Conservation (phyloP, 129 eudicot species). For the Oenanthe sinensis region DNA sequence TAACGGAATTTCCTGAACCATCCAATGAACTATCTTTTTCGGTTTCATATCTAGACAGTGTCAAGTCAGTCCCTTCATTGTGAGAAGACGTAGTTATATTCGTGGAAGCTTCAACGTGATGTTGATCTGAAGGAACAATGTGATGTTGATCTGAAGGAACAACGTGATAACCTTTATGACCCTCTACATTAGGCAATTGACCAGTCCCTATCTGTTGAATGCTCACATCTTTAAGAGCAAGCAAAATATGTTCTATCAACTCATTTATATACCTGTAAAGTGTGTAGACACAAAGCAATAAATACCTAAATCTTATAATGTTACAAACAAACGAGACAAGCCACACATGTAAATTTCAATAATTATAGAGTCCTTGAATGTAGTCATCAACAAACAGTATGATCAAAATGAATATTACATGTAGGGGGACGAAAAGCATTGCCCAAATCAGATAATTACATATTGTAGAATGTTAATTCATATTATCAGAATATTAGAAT, state of each 20-base stretch:
- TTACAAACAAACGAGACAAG: background rate
- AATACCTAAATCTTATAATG: background rate
- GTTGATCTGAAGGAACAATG: slow-evolving; percentile 24
- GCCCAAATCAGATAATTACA: background rate
- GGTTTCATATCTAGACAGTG: slow-evolving; percentile 23
- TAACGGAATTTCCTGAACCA: slow-evolving; percentile 28
- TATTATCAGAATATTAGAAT: background rate
- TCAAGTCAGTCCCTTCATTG: slow-evolving; percentile 30
- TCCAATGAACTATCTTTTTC: slow-evolving; percentile 20
- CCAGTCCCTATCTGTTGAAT: slow-evolving; percentile 32
- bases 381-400: background rate
- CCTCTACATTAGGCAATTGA: slow-evolving; percentile 29
- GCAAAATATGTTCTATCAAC: slow-evolving; percentile 59
- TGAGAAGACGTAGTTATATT: slow-evolving; percentile 19
- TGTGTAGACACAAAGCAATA: background rate
- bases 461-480: background rate
- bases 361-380: background rate
- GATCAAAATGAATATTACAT: background rate
- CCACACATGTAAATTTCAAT: background rate
- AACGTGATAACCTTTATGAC: slow-evolving; percentile 30
- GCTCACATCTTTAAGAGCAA: slow-evolving; percentile 44
- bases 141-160: slow-evolving; percentile 31
- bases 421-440: background rate
- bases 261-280: slow-evolving; percentile 71
- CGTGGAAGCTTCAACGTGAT: slow-evolving; percentile 23